Base-by-base conservation (phyloP, 2,329 filamentous ascomycete genomes). In the Bipolaris victoriae region DNA sequence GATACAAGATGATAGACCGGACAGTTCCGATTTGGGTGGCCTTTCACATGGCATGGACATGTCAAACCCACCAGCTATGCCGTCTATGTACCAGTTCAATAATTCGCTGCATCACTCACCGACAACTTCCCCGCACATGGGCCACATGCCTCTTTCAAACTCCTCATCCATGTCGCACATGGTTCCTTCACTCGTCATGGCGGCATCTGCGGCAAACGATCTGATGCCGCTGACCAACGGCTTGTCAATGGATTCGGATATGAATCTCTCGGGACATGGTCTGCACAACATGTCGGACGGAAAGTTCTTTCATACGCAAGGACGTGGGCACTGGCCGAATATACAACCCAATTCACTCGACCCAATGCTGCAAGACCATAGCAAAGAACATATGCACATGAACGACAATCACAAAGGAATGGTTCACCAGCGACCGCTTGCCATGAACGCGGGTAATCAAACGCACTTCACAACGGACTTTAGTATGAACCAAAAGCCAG, bases 141-240 rank as follows among this genome's bases (percentile, higher is more conserved):
- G 67, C 22, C 64, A 64, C 24, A 64, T 75, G 48, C 69, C 73
- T 7, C 59, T 74, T 13, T 55, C 71, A 15, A 70, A 59, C 37
- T 61, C 71, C 9, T 61, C 58, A 0, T 69, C 71, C 18, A 72
- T 75, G 66, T 62, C 71, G 35, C 72, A 72, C 16, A 73, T 75
- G 68, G 71, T 74, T 10, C 74, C 74, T 3, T 72, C 74, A 16
- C 69, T 78, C 18, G 73, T 77, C 48, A 76, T 78, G 73, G 72
- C 76, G 46, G 75, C 76, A 20, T 78, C 76, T 13, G 73, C 71
- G 18, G 74, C 76, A 5, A 76, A 77, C 55, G 75, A 78, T 33
- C 68, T 78, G 18, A 74, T 77, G 68, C 75, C 76, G 0, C 58
- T 76, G 18, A 62, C 70, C 6, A 71, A 70, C 37, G 64, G 67